Base-by-base conservation (phyloP, 169 alveolate species). In the Plasmodium falciparum region DNA sequence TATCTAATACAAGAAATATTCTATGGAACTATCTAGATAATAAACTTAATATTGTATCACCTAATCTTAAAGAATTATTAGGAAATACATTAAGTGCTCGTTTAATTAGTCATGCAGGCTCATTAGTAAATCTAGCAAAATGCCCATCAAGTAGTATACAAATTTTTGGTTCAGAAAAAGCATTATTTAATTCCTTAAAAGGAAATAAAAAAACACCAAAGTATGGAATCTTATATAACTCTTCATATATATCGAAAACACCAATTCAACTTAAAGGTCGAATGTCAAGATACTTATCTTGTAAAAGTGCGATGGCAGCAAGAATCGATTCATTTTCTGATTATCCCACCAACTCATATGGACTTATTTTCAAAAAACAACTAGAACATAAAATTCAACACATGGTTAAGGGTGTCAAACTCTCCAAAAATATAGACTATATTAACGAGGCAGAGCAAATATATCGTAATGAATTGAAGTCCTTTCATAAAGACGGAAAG, bases 161-260 rank as follows among this genome's bases (percentile, higher is more conserved):
- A 92, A 97, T 98, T 13, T 93, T 98, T 50, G 99, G 99, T 17
- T 99, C 99, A 50, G 99, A 97, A 89, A 98, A 98, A 95, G 99
- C 99, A 9, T 95, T 99, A 24, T 99, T 99, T 93, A 92, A 99
- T 63, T 99, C 99, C 2, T 93, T 99, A 66, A 99, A 98, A 95
- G 96, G 99, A 20, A 96, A 97, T 93, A 98, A 98, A 58, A 98
- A 97, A 74, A 99, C 99, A 24, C 99, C 99, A n/a, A 99, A 99
- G 93, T 99, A 98, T 93, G 99, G 99, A 2, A 93, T 99, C 9
- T 93, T 99, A 66, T 99, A 96, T 93, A 99, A 99, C 92, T 97
- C 99, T 2, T 95, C 98, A 50, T 98, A 97, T 94, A 98, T 99
- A 67, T 99, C 99, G 2, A 96, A 97, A 90, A 99, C 99, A 20